Evolutionary conservation across 2,329 filamentous ascomycete species (phyloP), one percentile per base, ranked within the genome.

Genomic region (Ophiostoma ulmi): DNA sequence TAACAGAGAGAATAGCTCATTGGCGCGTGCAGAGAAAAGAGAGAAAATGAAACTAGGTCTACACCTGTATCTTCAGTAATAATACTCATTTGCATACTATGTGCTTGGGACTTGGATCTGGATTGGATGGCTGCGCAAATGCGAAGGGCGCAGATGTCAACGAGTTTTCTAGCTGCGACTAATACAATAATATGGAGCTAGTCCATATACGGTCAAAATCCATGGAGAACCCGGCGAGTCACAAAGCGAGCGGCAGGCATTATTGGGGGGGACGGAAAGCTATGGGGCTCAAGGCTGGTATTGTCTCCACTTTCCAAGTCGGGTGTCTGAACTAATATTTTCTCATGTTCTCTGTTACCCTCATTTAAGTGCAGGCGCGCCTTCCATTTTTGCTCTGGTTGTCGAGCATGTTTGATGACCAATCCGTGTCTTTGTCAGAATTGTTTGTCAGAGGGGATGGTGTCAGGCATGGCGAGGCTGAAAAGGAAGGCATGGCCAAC

Each of bases 121-220:
- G 52, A 58, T 58, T 58, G 22, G 52, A 26, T 58, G 22, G 52
- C 48, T 22, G n/a, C 48, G 48, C 52, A 26, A 63, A 14, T 31
- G 26, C 58, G 41, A 65, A 65, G 63, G 63, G 63, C 63, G 63
- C 63, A 39, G 63, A 65, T 65, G 63, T 65, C 63, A 65, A 63
- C 58, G 52, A 58, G 52, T n/a, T 36, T 64, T 64, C 31, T 36
- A 63, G 58, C 61, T n/a, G 63, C 63, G 63, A 65, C 63, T 65
- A 65, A 65, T 22, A 65, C 63, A 22, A 63, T 48, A 48, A 48
- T 63, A 52, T 20, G 26, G 26, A 14, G 26, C 58, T 63, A 63
- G 58, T 17, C 26, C 13, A 7, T 0, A 63, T 20, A 20, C 8
- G 13, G 26, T 35, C 13, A 58, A 26, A 26, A 8, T 3, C 52